Conservation (phyloP, 2,329 filamentous ascomycete species). For the Penicillium sp. region DNA sequence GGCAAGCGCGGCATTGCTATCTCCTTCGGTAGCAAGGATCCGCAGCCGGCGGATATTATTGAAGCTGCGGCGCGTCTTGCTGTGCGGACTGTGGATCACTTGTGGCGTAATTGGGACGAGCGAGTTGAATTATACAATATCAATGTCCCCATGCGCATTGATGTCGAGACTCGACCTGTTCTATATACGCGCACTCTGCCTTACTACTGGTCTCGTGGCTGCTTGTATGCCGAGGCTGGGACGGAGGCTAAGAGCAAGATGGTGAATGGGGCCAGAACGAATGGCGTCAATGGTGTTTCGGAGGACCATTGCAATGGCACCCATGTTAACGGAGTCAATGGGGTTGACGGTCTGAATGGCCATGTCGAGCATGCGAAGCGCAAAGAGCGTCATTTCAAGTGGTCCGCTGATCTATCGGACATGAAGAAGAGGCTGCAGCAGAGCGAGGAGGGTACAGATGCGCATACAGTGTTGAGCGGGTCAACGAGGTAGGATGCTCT, state of each 20-base stretch:
- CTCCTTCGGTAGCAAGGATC: constrained; percentile 75
- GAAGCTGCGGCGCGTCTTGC: constrained; percentile 65
- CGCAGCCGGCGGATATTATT: constrained; percentile 72
- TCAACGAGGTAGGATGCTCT: constrained; percentile 62
- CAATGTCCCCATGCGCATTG: constrained; percentile 76
- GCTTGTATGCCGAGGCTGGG: constrained; percentile 71
- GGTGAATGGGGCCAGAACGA: constrained; percentile 54
- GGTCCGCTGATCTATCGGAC: constrained; percentile 77
- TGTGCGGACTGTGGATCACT: constrained; percentile 68
- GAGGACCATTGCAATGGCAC: constrained; percentile 7
- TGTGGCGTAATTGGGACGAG: constrained; percentile 65
- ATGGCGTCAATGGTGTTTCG: constrained; percentile 20
- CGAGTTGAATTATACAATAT: constrained; percentile 77
- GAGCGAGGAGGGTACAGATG: constrained; percentile 74
- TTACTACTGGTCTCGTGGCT: constrained; percentile 75
- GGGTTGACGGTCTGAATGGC: constrained; percentile 12
- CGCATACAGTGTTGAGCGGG: constrained; percentile 80
- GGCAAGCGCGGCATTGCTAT: constrained; percentile 67
- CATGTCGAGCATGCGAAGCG: constrained; percentile 40
- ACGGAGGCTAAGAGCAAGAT: constrained; percentile 46
- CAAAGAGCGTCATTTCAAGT: constrained; percentile 80
- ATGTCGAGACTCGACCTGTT: constrained; percentile 63
- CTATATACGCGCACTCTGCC: constrained; percentile 75
- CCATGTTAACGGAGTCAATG: constrained; percentile 2
- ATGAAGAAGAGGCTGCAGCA: constrained; percentile 77